Evolutionary conservation across 306 rosid species (phyloP), one percentile per base, ranked within the genome.

Genomic region (Dicorynia guianensis): DNA sequence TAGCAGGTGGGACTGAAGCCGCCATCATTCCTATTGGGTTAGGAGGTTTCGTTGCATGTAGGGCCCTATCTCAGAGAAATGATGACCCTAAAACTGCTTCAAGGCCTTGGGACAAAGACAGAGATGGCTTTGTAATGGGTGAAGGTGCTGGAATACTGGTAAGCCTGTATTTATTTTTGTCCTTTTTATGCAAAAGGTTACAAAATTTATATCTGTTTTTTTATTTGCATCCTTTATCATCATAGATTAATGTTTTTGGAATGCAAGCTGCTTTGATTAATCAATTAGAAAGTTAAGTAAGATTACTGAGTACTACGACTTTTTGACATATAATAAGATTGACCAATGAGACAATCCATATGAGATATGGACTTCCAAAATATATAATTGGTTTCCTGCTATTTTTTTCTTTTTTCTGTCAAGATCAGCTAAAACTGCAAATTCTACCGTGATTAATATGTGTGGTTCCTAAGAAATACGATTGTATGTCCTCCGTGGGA

Each of bases 41-140:
- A 35, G 99, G 99, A 5, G 99, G 98, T 40, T 92, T 96, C 77
- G 93, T 92, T 79, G 99, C 98, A 48, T 92, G 97, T 88, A 84
- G 99, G 82, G 99, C 99, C 8, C 82, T 96, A 36, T 96, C 98
- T 68, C 98, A 92, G 86, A 87, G 99, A 77, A 96, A 96, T 35
- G 96, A 96, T 81, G 98, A 96, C 68, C 99, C 98, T 8, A 81
- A 85, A 89, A 96, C 99, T 76, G 99, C 99, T 81, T 96, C 99
- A 0, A 89, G 99, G 86, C 99, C 99, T n/a, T 96, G 99, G 99
- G 99, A 96, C 78, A 87, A 60, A 78, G 99, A 79, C 12, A 87
- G 99, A 48, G 98, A 96, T 81, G 99, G 99, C 55, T 96, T 96
- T 90, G 99, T 96, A 53, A 92, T 92, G 98, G 98, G 99, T 15